These are phyloP conservation scores for Skeletonema marinoi DNA, from an alignment of 108 stramenopile genomes.

Conservation along the genomic window DNA sequence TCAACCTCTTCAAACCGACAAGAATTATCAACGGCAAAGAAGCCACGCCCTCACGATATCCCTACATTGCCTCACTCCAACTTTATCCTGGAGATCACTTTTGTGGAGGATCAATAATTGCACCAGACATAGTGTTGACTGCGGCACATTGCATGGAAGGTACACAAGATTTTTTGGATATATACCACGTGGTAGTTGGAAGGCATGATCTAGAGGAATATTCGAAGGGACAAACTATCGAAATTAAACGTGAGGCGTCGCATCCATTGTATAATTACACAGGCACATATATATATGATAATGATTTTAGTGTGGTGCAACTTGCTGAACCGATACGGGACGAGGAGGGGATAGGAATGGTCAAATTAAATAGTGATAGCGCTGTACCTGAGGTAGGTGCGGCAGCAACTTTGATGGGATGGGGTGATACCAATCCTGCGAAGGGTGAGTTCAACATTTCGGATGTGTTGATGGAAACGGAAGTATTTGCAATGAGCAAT, in stretches of 20 bases:
- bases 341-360: neutral
- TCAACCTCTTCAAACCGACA: neutral
- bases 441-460: neutral
- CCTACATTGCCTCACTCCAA: conserved; percentile 56
- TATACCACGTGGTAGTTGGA: conserved; percentile 43
- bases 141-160: conserved; percentile 67
- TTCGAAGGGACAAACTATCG: conserved; percentile 20
- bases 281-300: too few relatives aligned
- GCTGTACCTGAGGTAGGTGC: neutral
- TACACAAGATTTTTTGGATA: neutral
- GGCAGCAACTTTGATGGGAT: conserved; percentile 34
- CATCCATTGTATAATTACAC: conserved; percentile 23
- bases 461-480: conserved; percentile 31
- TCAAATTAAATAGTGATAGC: conserved; percentile 12
- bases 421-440: conserved; percentile 30
- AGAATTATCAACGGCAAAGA: conserved; percentile 51
- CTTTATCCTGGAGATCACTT: conserved; percentile 33
- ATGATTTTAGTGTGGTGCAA: conserved; percentile 26
- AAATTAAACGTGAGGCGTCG: conserved; percentile 9
- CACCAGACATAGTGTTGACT: conserved; percentile 58
- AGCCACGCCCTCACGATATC: conserved; percentile 47
- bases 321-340: conserved; percentile 1
- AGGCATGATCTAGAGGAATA: conserved; percentile 31
- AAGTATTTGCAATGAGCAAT: conserved; percentile 29
- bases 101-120: conserved; percentile 68